phyloP scores from a whole-genome alignment of 495 filamentous ascomycete species.

The Talaromyces nanjingensis region DNA sequence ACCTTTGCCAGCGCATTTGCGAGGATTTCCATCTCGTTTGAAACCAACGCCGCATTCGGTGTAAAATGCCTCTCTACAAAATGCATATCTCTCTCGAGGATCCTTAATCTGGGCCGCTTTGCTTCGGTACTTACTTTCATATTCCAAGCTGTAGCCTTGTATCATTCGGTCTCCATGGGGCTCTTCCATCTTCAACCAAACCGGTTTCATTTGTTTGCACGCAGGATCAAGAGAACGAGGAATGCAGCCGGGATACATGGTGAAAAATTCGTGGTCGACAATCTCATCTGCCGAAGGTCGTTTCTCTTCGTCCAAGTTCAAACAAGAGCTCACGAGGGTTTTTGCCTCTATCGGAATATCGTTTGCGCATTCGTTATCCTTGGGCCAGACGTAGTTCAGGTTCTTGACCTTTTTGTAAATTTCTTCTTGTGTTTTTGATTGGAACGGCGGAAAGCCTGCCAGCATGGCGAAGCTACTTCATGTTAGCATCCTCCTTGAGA shows the following conservation, averaged over 20 bases:
- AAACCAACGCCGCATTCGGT: slow-evolving; percentile 44
- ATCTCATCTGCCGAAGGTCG: slow-evolving; percentile 74
- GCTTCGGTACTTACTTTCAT: slow-evolving; percentile 34
- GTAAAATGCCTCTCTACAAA: slow-evolving; percentile 41
- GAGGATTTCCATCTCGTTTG: slow-evolving; percentile 36
- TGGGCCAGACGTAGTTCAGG: slow-evolving; percentile 71
- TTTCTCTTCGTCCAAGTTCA: slow-evolving; percentile 63
- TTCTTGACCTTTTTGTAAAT: slow-evolving; percentile 73
- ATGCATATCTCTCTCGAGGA: slow-evolving; percentile 30
- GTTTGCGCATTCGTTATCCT: slow-evolving; percentile 39
- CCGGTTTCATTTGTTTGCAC: slow-evolving; percentile 34
- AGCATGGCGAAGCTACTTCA: slow-evolving; percentile 73
- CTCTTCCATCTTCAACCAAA: slow-evolving; percentile 35
- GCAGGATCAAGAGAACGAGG: slow-evolving; percentile 37
- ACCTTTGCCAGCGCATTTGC: slow-evolving; percentile 34
- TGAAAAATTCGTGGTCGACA: slow-evolving; percentile 78
- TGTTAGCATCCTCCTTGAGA: neutral
- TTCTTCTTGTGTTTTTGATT: slow-evolving; percentile 77
- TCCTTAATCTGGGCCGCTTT: slow-evolving; percentile 37
- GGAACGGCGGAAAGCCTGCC: slow-evolving; percentile 81
- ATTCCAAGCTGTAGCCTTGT: slow-evolving; percentile 37
- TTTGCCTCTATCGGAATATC: slow-evolving; percentile 60
- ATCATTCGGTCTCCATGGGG: slow-evolving; percentile 44
- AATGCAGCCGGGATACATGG: slow-evolving; percentile 49
- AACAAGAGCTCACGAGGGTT: slow-evolving; percentile 65